Evolutionary conservation across 2,329 filamentous ascomycete species (phyloP).

Genomic region (Pyricularia grisea): DNA sequence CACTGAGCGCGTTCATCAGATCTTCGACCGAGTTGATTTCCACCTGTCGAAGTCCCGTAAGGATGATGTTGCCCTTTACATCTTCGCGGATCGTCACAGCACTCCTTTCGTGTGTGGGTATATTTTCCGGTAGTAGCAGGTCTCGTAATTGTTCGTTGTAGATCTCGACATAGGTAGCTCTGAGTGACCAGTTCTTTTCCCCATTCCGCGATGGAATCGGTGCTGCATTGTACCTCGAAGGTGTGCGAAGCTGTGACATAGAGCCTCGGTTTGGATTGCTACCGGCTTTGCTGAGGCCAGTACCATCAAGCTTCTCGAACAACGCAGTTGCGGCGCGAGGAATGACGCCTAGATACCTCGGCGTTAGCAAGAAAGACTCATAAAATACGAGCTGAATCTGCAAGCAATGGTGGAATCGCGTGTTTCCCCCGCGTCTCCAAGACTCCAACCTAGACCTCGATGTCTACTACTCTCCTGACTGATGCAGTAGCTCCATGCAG

Average conservation of each 20-base stretch:
- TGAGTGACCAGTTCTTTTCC: conserved; percentile 82
- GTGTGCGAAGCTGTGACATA: conserved; percentile 70
- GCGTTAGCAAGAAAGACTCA: neutral
- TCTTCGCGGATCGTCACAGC: conserved; percentile 91
- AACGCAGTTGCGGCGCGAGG: conserved; percentile 78
- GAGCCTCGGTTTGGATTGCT: conserved; percentile 46
- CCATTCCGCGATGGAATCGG: conserved; percentile 27
- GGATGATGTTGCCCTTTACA: conserved; percentile 83
- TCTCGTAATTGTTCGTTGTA: conserved; percentile 96
- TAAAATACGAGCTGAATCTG: neutral
- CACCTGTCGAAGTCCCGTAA: conserved; percentile 82
- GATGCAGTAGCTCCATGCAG: neutral
- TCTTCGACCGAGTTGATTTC: conserved; percentile 89
- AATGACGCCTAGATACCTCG: conserved; percentile 65
- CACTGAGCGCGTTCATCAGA: conserved; percentile 77
- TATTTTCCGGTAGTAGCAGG: conserved; percentile 69
- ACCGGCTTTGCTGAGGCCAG: conserved; percentile 19
- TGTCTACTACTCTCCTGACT: neutral
- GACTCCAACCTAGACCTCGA: neutral
- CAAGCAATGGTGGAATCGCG: neutral
- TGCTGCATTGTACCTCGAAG: conserved; percentile 64
- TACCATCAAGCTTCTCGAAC: conserved; percentile 74
- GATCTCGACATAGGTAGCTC: conserved; percentile 92
- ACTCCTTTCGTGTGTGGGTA: conserved; percentile 59
- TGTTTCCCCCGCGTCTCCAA: neutral